Percentiles rank a stretch among this genome's conserved stretches.
These are phyloP conservation scores for Ophiognomonia clavigignenti-juglandacearum DNA, from an alignment of 2,329 filamentous ascomycete genomes.

Conservation along the genomic window DNA sequence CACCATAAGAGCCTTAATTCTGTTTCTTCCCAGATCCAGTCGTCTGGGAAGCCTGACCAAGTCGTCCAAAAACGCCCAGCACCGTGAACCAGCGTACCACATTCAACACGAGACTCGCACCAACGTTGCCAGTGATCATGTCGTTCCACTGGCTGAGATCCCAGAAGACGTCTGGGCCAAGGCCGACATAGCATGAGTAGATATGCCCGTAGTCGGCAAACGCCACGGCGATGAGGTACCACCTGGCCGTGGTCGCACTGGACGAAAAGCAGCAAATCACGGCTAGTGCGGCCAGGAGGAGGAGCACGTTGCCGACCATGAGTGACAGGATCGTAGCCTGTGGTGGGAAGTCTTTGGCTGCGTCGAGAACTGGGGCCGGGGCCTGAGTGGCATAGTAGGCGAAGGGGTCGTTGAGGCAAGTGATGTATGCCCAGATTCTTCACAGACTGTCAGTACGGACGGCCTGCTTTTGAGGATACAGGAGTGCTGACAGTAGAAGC, in stretches of 20 bases:
- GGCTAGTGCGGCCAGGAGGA: conserved; percentile 26
- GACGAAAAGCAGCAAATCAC: conserved; percentile 26
- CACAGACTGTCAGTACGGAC: neutral
- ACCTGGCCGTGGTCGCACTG: conserved; percentile 19
- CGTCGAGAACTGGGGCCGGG: conserved; percentile 17
- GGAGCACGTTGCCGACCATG: conserved; percentile 26
- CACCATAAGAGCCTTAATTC: too few relatives aligned
- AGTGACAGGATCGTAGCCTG: conserved; percentile 22
- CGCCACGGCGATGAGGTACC: conserved; percentile 25
- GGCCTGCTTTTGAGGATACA: neutral
- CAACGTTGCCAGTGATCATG: conserved; percentile 24
- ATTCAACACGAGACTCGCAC: conserved; percentile 24
- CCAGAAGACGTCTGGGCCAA: conserved; percentile 24
- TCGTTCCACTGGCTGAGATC: conserved; percentile 24
- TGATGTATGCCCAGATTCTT: conserved; percentile 18
- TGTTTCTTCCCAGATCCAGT: neutral
- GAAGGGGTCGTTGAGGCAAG: conserved; percentile 20
- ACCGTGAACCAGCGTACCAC: conserved; percentile 23
- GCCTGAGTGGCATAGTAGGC: conserved; percentile 24
- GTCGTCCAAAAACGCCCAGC: conserved; percentile 22
- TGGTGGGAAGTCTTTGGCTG: conserved; percentile 14
- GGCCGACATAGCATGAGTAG: conserved; percentile 25
- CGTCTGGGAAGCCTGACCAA: neutral
- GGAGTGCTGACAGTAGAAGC: neutral
- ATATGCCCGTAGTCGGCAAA: conserved; percentile 31